phyloP scores from a whole-genome alignment of 306 rosid genomes.

The Casuarina equisetifolia region DNA sequence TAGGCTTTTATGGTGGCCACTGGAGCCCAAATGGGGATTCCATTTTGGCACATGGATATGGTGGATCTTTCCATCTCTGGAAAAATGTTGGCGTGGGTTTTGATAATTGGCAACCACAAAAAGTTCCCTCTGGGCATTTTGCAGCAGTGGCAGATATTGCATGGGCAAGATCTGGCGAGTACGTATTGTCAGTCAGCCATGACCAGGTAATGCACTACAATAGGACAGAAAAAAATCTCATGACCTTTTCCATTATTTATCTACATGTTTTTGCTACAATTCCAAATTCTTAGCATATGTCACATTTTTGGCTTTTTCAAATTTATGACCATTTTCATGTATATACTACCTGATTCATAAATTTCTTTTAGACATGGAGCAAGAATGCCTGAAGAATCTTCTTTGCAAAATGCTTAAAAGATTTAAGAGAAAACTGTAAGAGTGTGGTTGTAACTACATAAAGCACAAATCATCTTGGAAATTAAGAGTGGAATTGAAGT shows the following conservation, averaged over 20 bases:
- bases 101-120: constrained; percentile 85
- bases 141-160: constrained; percentile 77
- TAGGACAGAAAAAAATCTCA: neutral
- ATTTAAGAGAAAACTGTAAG: too few species aligned
- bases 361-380: neutral
- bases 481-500: neutral
- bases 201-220: constrained; percentile 70
- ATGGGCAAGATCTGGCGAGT: constrained; percentile 83
- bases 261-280: neutral
- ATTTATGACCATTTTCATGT: neutral
- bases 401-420: too few species aligned
- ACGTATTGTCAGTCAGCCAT: constrained; percentile 82
- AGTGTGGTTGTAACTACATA: neutral
- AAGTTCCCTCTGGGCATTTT: constrained; percentile 98
- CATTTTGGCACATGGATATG: constrained; percentile 93
- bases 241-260: neutral
- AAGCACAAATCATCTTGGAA: neutral
- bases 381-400: neutral
- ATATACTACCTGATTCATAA: neutral
- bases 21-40: constrained; percentile 89
- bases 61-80: constrained; percentile 98
- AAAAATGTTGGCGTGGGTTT: constrained; percentile 59
- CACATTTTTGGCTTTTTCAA: neutral
- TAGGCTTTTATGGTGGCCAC: constrained; percentile 95
- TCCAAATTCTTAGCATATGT: neutral